A percentile compares a stretch with the other conserved stretches of the same genome.
phyloP scores from a whole-genome alignment of 176 grass and related monocot genomes.

The Phoenix dactylifera region DNA sequence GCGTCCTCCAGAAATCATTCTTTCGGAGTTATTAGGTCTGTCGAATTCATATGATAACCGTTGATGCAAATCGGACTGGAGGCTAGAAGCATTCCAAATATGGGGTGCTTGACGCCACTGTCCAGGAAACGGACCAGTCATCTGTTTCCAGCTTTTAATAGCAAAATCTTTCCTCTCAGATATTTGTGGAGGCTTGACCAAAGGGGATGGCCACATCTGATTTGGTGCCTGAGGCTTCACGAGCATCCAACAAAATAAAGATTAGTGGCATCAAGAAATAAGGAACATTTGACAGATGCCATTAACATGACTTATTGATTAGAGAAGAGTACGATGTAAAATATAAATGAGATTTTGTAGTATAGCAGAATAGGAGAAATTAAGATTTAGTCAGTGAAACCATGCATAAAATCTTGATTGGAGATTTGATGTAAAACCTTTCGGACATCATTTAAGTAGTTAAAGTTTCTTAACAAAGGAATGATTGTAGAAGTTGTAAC shows the following conservation, averaged over 20 bases:
- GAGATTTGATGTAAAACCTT: too few species aligned
- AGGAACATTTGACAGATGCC: slow-evolving; percentile 8
- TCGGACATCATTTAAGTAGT: too few species aligned
- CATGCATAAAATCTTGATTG: too few species aligned
- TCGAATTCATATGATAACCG: slow-evolving; percentile 94
- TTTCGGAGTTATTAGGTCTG: slow-evolving; percentile 73
- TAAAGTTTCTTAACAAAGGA: too few species aligned
- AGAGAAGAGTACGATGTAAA: too few species aligned
- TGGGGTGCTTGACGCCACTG: slow-evolving; percentile 77
- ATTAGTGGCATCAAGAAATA: slow-evolving; percentile 9
- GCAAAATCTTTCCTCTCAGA: slow-evolving; percentile 54
- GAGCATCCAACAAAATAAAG: background rate
- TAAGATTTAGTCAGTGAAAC: too few species aligned
- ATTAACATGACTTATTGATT: too few species aligned
- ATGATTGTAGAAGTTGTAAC: too few species aligned
- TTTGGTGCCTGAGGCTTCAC: slow-evolving; percentile 41
- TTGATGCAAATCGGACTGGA: slow-evolving; percentile 84
- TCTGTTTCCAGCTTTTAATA: slow-evolving; percentile 64
- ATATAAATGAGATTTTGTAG: too few species aligned
- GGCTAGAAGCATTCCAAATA: slow-evolving; percentile 56
- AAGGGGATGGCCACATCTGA: slow-evolving; percentile 41
- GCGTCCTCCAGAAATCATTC: slow-evolving; percentile 59
- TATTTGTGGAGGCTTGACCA: slow-evolving; percentile 38
- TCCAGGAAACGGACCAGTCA: slow-evolving; percentile 58
- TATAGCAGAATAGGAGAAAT: too few species aligned